Conservation (phyloP, 176 grass and related monocot species). For the Musa acuminata region DNA sequence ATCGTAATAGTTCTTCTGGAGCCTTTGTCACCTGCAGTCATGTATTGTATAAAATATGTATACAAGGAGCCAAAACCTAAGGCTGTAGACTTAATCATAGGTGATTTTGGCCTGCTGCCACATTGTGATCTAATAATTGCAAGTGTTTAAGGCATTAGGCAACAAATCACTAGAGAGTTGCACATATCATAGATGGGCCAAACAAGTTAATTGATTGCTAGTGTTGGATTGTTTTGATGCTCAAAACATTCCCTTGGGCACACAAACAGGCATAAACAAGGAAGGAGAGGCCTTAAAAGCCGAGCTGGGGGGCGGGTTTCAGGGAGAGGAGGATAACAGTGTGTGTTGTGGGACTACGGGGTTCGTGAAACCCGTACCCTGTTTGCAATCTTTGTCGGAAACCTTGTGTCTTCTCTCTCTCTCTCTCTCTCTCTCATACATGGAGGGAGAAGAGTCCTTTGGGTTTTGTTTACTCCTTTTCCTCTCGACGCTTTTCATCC, state of each 20-base stretch:
- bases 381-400: constrained; percentile 17
- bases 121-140: constrained; percentile 1
- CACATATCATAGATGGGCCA: too few relatives aligned
- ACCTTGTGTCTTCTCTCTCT: neutral
- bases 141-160: too few relatives aligned
- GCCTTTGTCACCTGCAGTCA: too few relatives aligned
- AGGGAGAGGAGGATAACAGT: neutral
- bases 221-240: too few relatives aligned
- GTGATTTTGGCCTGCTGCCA: neutral
- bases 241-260: neutral
- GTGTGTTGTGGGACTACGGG: too few relatives aligned
- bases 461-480: neutral
- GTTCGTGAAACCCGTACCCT: constrained; percentile 5
- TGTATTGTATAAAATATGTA: too few relatives aligned
- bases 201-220: too few relatives aligned
- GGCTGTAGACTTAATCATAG: neutral
- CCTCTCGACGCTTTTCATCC: constrained; percentile 1
- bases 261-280: neutral
- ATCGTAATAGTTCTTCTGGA: too few relatives aligned
- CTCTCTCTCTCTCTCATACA: too few relatives aligned
- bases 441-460: neutral
- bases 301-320: neutral
- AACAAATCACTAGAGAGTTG: too few relatives aligned
- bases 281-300: too few relatives aligned
- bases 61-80: neutral